Base-by-base conservation (phyloP, 2,329 filamentous ascomycete species). In the Xenoacremonium recifei region DNA sequence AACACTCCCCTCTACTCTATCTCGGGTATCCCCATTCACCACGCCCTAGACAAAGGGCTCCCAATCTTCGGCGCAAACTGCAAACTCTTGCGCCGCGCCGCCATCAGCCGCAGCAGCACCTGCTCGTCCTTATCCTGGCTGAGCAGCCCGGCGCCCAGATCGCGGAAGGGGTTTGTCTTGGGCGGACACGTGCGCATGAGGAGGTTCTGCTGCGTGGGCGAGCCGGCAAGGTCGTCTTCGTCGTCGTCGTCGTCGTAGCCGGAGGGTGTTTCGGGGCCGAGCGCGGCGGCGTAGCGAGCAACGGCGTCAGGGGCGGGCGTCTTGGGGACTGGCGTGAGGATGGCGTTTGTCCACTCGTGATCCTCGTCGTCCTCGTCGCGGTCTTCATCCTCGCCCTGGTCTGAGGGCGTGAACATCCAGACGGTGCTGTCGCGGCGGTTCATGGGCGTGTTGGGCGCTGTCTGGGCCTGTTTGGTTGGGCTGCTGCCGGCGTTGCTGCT, bases 11-110 rank as follows among this genome's bases (percentile, higher is more conserved):
- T 31, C 6, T 6, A 15, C 13, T 6, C 29, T n/a, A 31, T 15
- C 7, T 15, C 17, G 29, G 29, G 29, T 15, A 31, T 31, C 17
- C 6, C 23, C 29, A 6, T n/a, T 9, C n/a, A 31, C 78, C 77
- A 82, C 19, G 73, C 68, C 55, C 72, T 79, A 19, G 80, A 76
- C 53, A 91, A 67, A 3, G 87, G 87, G 62, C 87, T 91, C 15
- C 78, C 83, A 44, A 89, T 69, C 66, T 86, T 85, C 21, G 87
- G 87, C 21, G 85, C 85, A 69, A 84, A 89, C 58, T 88, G 85
- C 63, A 89, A 62, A 58, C 85, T 92, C 77, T 88, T 89, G 47
- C 87, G 75, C 47, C 86, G 74, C 1, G 85, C 86, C 10, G 84
- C 81, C 73, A 87, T 80, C 47, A 91, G 68, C 35, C 82, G 73